Percentiles rank a stretch among this genome's conserved stretches.
These are phyloP conservation scores for Xylariaceae sp. DNA, from an alignment of 2,329 filamentous ascomycete genomes.

Conservation along the genomic window DNA sequence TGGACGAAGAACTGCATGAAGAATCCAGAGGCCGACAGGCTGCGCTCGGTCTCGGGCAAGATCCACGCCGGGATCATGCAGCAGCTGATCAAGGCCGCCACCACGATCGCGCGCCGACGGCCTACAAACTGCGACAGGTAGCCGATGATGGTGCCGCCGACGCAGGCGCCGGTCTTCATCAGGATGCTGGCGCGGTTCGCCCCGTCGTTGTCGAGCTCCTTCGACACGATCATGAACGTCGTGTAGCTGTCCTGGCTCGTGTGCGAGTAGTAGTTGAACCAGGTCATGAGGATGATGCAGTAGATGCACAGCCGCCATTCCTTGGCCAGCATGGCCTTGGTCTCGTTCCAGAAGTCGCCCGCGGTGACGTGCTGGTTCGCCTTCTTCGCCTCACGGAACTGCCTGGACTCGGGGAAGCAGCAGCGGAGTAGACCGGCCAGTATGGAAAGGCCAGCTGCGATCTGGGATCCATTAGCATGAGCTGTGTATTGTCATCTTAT, in stretches of 20 bases:
- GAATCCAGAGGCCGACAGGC: constrained; percentile 62
- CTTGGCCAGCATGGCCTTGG: constrained; percentile 59
- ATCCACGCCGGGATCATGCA: constrained; percentile 68
- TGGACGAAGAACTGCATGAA: constrained; percentile 67
- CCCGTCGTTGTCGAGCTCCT: constrained; percentile 59
- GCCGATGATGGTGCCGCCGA: constrained; percentile 69
- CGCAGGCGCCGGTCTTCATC: constrained; percentile 74
- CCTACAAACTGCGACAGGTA: constrained; percentile 74
- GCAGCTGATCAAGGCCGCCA: constrained; percentile 55
- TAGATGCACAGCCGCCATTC: constrained; percentile 79
- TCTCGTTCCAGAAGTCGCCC: constrained; percentile 63
- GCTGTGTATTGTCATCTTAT: too few relatives aligned
- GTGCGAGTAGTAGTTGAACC: constrained; percentile 73
- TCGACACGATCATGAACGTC: constrained; percentile 72
- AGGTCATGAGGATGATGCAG: constrained; percentile 74
- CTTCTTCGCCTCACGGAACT: constrained; percentile 68
- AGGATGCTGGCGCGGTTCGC: constrained; percentile 74
- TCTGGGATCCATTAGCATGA: too few relatives aligned
- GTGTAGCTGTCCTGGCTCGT: constrained; percentile 79
- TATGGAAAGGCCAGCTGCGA: constrained; percentile 61
- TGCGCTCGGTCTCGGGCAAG: constrained; percentile 53
- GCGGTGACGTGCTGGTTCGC: constrained; percentile 47
- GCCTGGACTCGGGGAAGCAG: constrained; percentile 68
- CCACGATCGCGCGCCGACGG: constrained; percentile 64
- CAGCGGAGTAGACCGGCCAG: constrained; percentile 64